Percentiles rank a stretch among this genome's conserved stretches.
phyloP scores from a whole-genome alignment of 176 grass and related monocot species.

The Melocanna baccifera region DNA sequence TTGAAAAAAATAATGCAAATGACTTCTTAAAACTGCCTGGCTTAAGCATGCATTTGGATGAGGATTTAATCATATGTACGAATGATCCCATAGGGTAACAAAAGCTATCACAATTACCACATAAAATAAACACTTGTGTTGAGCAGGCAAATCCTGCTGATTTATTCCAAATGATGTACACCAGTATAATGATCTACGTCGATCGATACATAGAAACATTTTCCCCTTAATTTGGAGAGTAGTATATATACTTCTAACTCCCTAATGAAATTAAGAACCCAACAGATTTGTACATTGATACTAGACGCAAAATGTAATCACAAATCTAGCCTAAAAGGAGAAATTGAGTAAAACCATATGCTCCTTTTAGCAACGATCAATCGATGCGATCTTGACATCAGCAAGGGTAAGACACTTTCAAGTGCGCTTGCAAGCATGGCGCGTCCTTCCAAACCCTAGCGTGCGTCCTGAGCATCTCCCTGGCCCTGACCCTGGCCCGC shows the following conservation, averaged over 20 bases:
- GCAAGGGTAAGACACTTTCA: constrained; percentile 49
- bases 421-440: constrained; percentile 50
- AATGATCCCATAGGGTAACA: background rate
- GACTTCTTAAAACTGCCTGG: background rate
- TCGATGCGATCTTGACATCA: constrained; percentile 10
- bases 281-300: background rate
- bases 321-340: background rate
- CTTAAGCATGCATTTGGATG: background rate
- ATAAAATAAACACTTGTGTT: background rate
- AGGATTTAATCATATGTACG: background rate
- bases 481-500: constrained; percentile 45
- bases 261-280: background rate
- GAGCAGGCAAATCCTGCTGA: background rate
- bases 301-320: background rate
- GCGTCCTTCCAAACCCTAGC: constrained; percentile 81
- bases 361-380: background rate
- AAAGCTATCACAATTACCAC: background rate
- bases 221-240: background rate
- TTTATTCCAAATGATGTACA: background rate
- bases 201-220: background rate
- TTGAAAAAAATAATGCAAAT: background rate
- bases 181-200: background rate
- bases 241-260: background rate
- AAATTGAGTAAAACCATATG: background rate
- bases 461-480: constrained; percentile 65